Percentiles rank a stretch among this genome's conserved stretches.
phyloP scores from a whole-genome alignment of 2,329 filamentous ascomycete genomes.

The Pestalotiopsis sp. region DNA sequence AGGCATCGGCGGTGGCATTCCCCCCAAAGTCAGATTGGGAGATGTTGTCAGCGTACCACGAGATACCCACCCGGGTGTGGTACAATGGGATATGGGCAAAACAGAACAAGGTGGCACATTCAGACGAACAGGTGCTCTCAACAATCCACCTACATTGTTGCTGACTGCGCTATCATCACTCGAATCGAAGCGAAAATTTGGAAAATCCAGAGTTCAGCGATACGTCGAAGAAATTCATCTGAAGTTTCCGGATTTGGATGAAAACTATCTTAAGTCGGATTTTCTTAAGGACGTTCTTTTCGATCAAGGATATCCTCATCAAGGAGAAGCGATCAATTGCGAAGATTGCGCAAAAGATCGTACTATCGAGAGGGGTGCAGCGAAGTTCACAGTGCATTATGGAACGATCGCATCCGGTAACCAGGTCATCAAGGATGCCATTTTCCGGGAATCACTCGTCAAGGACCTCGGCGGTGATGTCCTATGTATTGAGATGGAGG shows the following conservation, averaged over 20 bases:
- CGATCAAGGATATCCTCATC: slow-evolving; percentile 14
- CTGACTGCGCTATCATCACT: slow-evolving; percentile 15
- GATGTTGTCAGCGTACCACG: slow-evolving; percentile 26
- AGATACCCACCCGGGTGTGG: slow-evolving; percentile 21
- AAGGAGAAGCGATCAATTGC: slow-evolving; percentile 16
- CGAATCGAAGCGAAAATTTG: too few species aligned
- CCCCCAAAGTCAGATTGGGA: slow-evolving; percentile 19
- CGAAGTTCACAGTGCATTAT: slow-evolving; percentile 25
- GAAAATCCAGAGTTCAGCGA: too few species aligned
- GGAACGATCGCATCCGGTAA: slow-evolving; percentile 30
- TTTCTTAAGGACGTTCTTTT: slow-evolving; percentile 21
- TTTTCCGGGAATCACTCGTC: slow-evolving; percentile 20
- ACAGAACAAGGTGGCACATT: slow-evolving; percentile 16
- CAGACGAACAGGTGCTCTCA: slow-evolving; percentile 19
- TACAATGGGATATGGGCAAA: slow-evolving; percentile 29
- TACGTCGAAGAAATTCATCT: too few species aligned
- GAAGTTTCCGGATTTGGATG: too few species aligned
- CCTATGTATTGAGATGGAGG: slow-evolving; percentile 26
- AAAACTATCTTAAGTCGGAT: slow-evolving; percentile 19
- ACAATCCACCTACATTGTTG: slow-evolving; percentile 23
- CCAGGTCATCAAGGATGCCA: slow-evolving; percentile 25
- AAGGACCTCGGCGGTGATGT: slow-evolving; percentile 13
- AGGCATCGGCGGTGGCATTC: not conserved
- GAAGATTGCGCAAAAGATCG: slow-evolving; percentile 21
- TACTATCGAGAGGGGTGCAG: slow-evolving; percentile 16